These are phyloP conservation scores for Peltaster fructicola DNA, from an alignment of 2,329 filamentous ascomycete genomes.

Conservation along the genomic window DNA sequence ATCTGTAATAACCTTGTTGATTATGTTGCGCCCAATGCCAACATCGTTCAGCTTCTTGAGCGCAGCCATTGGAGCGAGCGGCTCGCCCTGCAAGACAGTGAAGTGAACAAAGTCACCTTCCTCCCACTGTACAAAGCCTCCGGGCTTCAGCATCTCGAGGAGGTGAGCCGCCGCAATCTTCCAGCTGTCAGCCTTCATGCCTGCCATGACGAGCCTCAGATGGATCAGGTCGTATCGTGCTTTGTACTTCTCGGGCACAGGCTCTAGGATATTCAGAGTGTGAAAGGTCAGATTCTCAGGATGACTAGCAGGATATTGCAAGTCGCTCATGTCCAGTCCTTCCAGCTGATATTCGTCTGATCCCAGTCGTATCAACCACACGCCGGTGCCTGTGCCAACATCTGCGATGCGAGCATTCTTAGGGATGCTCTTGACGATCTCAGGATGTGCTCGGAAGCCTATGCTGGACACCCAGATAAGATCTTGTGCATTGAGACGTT, in stretches of 20 bases:
- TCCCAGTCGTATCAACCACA: conserved; percentile 6
- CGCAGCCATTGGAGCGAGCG: conserved; percentile 1
- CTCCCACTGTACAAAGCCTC: conserved; percentile 10
- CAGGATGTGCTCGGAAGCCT: conserved; percentile 8
- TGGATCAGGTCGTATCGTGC: conserved; percentile 9
- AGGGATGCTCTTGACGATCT: conserved; percentile 5
- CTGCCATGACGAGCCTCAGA: conserved; percentile 8
- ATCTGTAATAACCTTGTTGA: conserved; percentile 1
- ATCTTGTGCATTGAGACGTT: conserved; percentile 8
- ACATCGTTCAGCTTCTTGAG: background rate
- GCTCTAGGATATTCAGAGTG: conserved; percentile 7
- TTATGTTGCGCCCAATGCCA: conserved; percentile 1
- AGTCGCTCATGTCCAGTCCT: conserved; percentile 9
- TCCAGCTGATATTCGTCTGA: conserved; percentile 1
- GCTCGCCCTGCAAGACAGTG: conserved; percentile 2
- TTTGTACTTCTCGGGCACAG: conserved; percentile 4
- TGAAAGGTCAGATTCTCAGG: conserved; percentile 2
- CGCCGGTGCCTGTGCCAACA: conserved; percentile 10
- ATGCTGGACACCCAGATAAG: conserved; percentile 4
- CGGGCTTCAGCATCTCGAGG: conserved; percentile 8
- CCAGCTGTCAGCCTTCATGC: conserved; percentile 7
- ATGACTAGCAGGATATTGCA: conserved; percentile 6
- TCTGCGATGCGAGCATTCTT: conserved; percentile 8
- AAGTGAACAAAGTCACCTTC: conserved; percentile 6
- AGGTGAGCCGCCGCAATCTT: conserved; percentile 5